phyloP scores from a whole-genome alignment of 2,329 filamentous ascomycete genomes.

The Aspergillus eucalypticola region DNA sequence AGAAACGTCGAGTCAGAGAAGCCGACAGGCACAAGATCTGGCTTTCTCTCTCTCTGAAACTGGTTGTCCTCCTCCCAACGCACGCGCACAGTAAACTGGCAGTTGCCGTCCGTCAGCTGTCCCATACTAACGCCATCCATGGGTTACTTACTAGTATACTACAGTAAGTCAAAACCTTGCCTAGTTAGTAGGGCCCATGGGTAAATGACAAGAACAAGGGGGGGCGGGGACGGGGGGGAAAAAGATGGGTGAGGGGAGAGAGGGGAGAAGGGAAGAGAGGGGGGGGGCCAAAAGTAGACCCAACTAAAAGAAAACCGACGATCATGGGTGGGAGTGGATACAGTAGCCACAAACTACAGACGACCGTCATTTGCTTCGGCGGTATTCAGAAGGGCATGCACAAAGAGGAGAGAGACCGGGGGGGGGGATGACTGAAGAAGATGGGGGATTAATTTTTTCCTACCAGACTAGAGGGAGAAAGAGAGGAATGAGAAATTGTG shows the following conservation, averaged over 20 bases:
- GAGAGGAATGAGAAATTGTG: too few species aligned
- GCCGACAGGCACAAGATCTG: background rate
- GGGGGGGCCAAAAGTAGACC: background rate
- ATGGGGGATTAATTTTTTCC: too few species aligned
- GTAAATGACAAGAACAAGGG: conserved; percentile 21
- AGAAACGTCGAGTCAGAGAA: background rate
- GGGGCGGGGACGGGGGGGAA: background rate
- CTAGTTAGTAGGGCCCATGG: background rate
- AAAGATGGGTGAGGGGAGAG: background rate
- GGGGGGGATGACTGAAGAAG: background rate
- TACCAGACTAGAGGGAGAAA: too few species aligned
- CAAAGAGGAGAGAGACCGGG: conserved; percentile 11
- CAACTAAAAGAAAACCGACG: conserved; percentile 17
- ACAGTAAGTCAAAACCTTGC: too few species aligned
- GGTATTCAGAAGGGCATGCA: conserved; percentile 19
- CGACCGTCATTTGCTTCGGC: conserved; percentile 21
- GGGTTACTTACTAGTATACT: too few species aligned
- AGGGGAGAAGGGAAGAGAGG: conserved; percentile 12
- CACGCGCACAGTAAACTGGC: background rate
- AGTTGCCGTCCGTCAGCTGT: conserved; percentile 17
- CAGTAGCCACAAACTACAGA: conserved; percentile 25
- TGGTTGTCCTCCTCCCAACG: background rate
- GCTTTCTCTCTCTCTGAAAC: background rate
- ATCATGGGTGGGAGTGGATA: conserved; percentile 28
- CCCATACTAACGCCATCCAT: conserved; percentile 22